Conservation (phyloP, 495 filamentous ascomycete genomes). For the Annulohypoxylon nitens region DNA sequence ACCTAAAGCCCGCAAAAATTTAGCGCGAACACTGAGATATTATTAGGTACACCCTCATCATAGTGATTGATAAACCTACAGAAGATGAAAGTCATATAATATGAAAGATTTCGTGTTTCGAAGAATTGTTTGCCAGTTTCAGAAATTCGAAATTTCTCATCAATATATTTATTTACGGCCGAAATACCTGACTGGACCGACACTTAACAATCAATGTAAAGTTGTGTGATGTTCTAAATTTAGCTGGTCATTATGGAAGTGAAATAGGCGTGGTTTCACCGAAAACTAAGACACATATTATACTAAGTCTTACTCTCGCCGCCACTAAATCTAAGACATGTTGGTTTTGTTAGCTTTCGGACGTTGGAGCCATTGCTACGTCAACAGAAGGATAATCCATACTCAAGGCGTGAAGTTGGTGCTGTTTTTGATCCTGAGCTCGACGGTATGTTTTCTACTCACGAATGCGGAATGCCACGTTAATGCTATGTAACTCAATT, state of each 20-base stretch:
- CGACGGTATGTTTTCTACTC: background rate
- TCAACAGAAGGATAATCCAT: background rate
- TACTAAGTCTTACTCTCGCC: background rate
- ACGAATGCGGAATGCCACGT: background rate
- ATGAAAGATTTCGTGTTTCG: background rate
- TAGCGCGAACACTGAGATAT: constrained; percentile 8
- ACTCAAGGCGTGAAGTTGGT: background rate
- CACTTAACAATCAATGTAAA: background rate
- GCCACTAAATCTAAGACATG: constrained; percentile 1
- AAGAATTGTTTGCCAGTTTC: background rate
- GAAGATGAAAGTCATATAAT: background rate
- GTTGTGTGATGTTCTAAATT: background rate
- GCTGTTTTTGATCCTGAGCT: background rate
- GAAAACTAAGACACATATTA: background rate
- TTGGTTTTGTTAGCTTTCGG: background rate
- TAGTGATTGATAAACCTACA: background rate
- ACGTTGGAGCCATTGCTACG: background rate
- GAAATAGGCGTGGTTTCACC: background rate
- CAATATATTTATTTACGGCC: background rate
- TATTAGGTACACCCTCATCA: constrained; percentile 1
- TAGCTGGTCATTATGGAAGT: background rate
- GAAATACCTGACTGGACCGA: background rate
- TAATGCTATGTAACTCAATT: background rate
- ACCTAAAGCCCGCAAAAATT: constrained; percentile 17
- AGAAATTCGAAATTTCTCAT: background rate